A percentile compares a stretch with the other conserved stretches of the same genome.
These are phyloP conservation scores for Echinochloa phyllopogon DNA, from an alignment of 176 grass and related monocot species.

Conservation along the genomic window DNA sequence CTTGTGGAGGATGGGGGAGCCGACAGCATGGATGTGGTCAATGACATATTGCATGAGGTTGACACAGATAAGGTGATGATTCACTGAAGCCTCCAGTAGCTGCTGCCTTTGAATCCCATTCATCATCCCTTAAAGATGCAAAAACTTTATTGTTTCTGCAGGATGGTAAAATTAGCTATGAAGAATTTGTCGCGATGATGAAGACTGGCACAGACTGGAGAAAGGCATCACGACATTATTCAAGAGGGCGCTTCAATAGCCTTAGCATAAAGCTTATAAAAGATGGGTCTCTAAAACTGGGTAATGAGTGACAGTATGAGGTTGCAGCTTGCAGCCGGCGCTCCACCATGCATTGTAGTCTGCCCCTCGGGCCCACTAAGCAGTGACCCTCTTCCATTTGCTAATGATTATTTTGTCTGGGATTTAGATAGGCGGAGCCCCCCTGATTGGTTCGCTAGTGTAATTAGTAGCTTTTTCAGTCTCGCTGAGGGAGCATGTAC, in stretches of 20 bases:
- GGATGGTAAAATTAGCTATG: constrained; percentile 89
- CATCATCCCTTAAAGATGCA: neutral
- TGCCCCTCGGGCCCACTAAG: constrained; percentile 32
- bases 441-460: constrained; percentile 59
- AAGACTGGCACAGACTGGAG: constrained; percentile 93
- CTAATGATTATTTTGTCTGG: constrained; percentile 68
- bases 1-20: constrained; percentile 62
- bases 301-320: constrained; percentile 46
- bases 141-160: constrained; percentile 30
- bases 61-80: constrained; percentile 80
- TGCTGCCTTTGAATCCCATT: neutral
- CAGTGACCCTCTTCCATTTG: constrained; percentile 38
- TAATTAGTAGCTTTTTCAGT: constrained; percentile 58
- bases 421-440: constrained; percentile 59
- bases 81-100: neutral
- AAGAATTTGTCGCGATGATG: constrained; percentile 92
- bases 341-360: constrained; percentile 30
- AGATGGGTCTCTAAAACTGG: constrained; percentile 80
- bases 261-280: constrained; percentile 79
- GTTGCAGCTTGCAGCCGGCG: constrained; percentile 30
- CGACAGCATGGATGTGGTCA: constrained; percentile 67
- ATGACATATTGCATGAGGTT: constrained; percentile 83
- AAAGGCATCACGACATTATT: constrained; percentile 86
- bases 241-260: constrained; percentile 82
- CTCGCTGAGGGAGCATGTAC: constrained; percentile 19